Evolutionary conservation across 805 yeast species (phyloP), one percentile per base, ranked within the genome.

Genomic region (Ogataea ganodermae): DNA sequence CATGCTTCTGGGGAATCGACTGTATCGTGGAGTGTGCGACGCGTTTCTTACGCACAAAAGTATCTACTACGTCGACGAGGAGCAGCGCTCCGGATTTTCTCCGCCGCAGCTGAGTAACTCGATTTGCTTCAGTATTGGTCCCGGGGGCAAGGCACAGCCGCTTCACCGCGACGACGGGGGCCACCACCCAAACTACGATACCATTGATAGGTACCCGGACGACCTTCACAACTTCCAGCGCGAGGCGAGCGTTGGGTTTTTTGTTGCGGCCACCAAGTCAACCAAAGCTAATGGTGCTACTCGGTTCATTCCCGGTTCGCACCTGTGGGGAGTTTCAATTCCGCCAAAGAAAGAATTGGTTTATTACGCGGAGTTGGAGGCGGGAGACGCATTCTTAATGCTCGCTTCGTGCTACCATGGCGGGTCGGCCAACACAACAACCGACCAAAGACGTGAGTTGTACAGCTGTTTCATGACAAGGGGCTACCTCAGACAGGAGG

Each of bases 211-310:
- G 31, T 52, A 53, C 31, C 46, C 50, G 13, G 52, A 39, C 18
- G 52, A 48, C 39, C 28, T 45, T 17, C 38, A 46, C 33, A 41
- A 36, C 16, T 40, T 42, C 38, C 57, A 53, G 12, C 41, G 60
- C 16, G 65, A 61, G 32, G 50, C 58, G 6, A 33, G 49, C 16
- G 32, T 64, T 23, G 68, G 68, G 1, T 48, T 51, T 23, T 55
- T 57, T 35, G 53, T 64, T 13, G 68, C 65, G 10, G 55, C 53
- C 7, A 60, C 57, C 22, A 58, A 51, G 31, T 44, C 63, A 7
- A 64, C 67, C 9, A 58, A 55, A 38, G 63, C 35, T 17, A 64
- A 64, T 42, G 68, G 68, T 10, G 68, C 66, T n/a, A 64, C 68
- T 3, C 49, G 66, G 33, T 48, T 61, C 17, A 59, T 64, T 46